phyloP scores from a whole-genome alignment of 2,329 filamentous ascomycete species.

The Dactylonectria estremocensis region DNA sequence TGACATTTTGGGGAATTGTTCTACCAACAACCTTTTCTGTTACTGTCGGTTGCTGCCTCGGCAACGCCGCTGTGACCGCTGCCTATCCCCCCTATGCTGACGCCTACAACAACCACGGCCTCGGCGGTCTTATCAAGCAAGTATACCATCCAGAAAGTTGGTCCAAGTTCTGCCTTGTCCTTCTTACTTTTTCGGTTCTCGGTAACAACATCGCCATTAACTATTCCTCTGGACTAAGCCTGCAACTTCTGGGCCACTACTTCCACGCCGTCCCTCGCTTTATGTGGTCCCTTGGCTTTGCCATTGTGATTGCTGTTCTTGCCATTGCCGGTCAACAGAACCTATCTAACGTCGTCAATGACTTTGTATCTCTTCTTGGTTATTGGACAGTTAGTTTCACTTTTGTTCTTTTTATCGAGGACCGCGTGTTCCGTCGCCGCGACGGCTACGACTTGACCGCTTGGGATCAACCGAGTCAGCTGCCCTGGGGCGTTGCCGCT shows the following conservation, averaged over 20 bases:
- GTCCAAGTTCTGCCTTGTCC: constrained; percentile 23
- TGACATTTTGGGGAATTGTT: constrained; percentile 22
- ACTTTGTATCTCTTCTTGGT: constrained; percentile 40
- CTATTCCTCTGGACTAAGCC: constrained; percentile 39
- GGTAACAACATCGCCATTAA: constrained; percentile 38
- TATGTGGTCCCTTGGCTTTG: constrained; percentile 37
- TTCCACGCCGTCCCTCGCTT: constrained; percentile 39
- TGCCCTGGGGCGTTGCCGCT: constrained; percentile 38
- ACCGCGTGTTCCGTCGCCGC: constrained; percentile 35
- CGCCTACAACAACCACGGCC: constrained; percentile 18
- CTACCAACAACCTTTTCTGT: constrained; percentile 20
- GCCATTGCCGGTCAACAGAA: constrained; percentile 41
- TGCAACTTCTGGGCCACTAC: constrained; percentile 40
- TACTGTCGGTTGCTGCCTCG: constrained; percentile 10
- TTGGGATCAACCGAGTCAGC: constrained; percentile 38
- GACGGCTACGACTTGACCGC: constrained; percentile 36
- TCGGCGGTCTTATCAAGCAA: constrained; percentile 19
- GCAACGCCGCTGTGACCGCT: constrained; percentile 15
- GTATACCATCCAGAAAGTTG: constrained; percentile 16
- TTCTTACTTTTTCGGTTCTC: constrained; percentile 22
- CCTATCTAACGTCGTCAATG: constrained; percentile 38
- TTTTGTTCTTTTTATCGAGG: constrained; percentile 39
- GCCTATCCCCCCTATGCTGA: constrained; percentile 21
- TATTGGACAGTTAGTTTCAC: constrained; percentile 43
- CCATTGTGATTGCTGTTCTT: constrained; percentile 37